These are phyloP conservation scores for Teunomyces barrocoloradensis DNA, from an alignment of 805 yeast species.

Conservation along the genomic window DNA sequence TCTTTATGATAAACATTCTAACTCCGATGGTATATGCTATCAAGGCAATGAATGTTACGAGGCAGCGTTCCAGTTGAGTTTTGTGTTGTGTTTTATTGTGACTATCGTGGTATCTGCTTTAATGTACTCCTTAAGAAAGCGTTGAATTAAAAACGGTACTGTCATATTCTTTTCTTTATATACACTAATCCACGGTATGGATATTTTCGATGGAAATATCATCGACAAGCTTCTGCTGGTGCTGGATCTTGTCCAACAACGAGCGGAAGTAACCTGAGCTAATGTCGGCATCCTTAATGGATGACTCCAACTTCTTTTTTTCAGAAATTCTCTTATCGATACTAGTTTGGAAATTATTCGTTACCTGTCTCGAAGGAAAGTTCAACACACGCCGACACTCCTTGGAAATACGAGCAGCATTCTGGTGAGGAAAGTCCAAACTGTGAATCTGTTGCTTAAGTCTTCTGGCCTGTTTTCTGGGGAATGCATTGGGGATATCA, in stretches of 20 bases:
- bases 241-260: slow-evolving; percentile 43
- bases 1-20: slow-evolving; percentile 47
- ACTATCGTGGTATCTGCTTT: slow-evolving; percentile 20
- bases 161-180: not conserved
- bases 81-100: slow-evolving; percentile 25
- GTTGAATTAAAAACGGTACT: not conserved
- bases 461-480: slow-evolving; percentile 75
- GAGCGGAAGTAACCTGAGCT: slow-evolving; percentile 55
- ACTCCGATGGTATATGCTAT: slow-evolving; percentile 39
- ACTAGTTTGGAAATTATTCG: slow-evolving; percentile 61
- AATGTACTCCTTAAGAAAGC: slow-evolving; percentile 25
- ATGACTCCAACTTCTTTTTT: slow-evolving; percentile 53
- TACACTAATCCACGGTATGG: slow-evolving; percentile 35
- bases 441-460: slow-evolving; percentile 59
- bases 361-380: slow-evolving; percentile 80
- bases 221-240: slow-evolving; percentile 41
- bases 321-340: slow-evolving; percentile 60
- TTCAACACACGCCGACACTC: slow-evolving; percentile 81
- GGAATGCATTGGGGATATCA: slow-evolving; percentile 88
- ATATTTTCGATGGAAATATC: slow-evolving; percentile 45
- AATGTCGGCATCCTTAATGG: slow-evolving; percentile 54
- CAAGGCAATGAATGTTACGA: slow-evolving; percentile 38
- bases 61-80: slow-evolving; percentile 34
- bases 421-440: slow-evolving; percentile 74
- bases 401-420: slow-evolving; percentile 72